phyloP scores from a whole-genome alignment of 805 yeast species.

The Lachancea lanzarotensis region DNA sequence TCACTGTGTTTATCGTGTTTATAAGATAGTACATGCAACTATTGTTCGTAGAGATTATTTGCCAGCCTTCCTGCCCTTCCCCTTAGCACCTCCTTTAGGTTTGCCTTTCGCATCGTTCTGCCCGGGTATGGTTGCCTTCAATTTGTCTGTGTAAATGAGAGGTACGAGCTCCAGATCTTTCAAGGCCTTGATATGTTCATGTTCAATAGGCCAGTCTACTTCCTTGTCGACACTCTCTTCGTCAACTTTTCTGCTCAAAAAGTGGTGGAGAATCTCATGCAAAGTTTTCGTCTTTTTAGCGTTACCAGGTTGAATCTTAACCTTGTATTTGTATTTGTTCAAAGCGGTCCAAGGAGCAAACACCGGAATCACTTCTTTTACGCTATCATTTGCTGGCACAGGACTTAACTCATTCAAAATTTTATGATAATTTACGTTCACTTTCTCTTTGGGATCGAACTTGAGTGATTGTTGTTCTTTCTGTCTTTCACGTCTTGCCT shows the following conservation, averaged over 20 bases:
- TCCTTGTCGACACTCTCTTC: slow-evolving; percentile 39
- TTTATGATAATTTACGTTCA: slow-evolving; percentile 39
- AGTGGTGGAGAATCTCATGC: slow-evolving; percentile 56
- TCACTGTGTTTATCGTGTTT: neutral
- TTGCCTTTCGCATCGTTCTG: slow-evolving; percentile 27
- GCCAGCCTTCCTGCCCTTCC: slow-evolving; percentile 21
- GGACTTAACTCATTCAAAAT: slow-evolving; percentile 35
- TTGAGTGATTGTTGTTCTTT: slow-evolving; percentile 34
- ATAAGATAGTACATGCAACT: too few relatives aligned
- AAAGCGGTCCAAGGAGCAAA: slow-evolving; percentile 92
- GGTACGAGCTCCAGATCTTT: slow-evolving; percentile 65
- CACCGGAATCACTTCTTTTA: slow-evolving; percentile 66
- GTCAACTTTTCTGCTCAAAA: slow-evolving; percentile 47
- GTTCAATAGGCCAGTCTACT: slow-evolving; percentile 66
- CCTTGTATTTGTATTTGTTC: slow-evolving; percentile 67
- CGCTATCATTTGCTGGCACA: slow-evolving; percentile 38
- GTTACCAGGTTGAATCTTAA: slow-evolving; percentile 70
- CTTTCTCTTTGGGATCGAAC: slow-evolving; percentile 35
- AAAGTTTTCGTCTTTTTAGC: slow-evolving; percentile 86
- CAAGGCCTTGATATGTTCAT: slow-evolving; percentile 46
- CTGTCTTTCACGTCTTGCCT: slow-evolving; percentile 33
- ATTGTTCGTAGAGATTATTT: slow-evolving; percentile 5
- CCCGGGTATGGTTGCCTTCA: slow-evolving; percentile 58
- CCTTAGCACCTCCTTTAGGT: slow-evolving; percentile 15
- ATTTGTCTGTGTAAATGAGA: slow-evolving; percentile 61